Evolutionary conservation across 306 rosid species (phyloP).

Genomic region (Acmispon strigosus): DNA sequence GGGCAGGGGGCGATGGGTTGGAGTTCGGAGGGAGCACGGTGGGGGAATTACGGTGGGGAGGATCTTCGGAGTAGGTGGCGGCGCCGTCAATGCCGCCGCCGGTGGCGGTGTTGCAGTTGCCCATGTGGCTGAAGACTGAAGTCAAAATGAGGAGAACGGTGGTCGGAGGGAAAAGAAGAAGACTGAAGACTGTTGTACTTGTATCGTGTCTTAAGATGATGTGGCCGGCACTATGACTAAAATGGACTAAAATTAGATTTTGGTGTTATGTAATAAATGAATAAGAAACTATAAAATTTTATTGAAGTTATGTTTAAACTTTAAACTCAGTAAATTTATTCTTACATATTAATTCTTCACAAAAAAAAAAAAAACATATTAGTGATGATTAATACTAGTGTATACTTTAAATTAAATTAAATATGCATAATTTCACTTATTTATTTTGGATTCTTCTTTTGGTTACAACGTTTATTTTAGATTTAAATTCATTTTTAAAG

Average conservation of each 20-base stretch:
- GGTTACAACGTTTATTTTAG: too few species aligned
- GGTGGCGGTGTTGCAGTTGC: conserved; percentile 40
- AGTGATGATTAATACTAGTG: too few species aligned
- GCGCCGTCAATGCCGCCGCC: not conserved
- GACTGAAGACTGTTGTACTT: not conserved
- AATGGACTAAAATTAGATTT: not conserved
- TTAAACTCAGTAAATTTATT: too few species aligned
- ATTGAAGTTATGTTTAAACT: too few species aligned
- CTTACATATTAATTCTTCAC: too few species aligned
- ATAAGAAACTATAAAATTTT: not conserved
- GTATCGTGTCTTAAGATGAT: not conserved
- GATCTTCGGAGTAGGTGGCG: conserved; percentile 2
- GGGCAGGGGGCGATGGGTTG: conserved; percentile 32
- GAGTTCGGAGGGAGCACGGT: conserved; percentile 52
- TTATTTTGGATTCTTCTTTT: too few species aligned
- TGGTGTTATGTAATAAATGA: not conserved
- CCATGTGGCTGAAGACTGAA: conserved; percentile 30
- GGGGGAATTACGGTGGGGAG: conserved; percentile 24
- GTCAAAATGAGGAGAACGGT: conserved; percentile 6
- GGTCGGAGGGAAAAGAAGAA: conserved; percentile 15
- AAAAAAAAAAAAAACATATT: too few species aligned
- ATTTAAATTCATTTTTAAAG: too few species aligned
- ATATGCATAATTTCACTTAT: too few species aligned
- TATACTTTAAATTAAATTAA: too few species aligned
- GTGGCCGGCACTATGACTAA: conserved; percentile 7